Conservation (phyloP, 768 basidiomycete genomes). For the Termitomyces sp. region DNA sequence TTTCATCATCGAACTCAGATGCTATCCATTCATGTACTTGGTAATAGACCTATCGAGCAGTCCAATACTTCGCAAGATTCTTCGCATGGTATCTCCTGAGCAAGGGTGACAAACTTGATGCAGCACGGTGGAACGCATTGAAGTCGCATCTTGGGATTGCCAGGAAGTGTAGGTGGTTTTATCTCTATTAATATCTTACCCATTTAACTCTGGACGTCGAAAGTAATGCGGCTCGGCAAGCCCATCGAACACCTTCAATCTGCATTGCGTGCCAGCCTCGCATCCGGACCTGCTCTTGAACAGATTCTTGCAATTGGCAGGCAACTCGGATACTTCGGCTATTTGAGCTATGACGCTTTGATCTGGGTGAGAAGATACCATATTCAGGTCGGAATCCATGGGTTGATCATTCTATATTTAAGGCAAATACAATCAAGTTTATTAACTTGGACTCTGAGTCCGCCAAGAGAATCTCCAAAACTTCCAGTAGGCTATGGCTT, state of each 20-base stretch:
- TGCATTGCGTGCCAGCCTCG: slow-evolving; percentile 65
- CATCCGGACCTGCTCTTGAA: slow-evolving; percentile 54
- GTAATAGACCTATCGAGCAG: slow-evolving; percentile 72
- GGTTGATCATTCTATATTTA: neutral
- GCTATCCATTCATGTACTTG: neutral
- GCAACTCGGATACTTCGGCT: slow-evolving; percentile 87
- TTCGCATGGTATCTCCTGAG: slow-evolving; percentile 77
- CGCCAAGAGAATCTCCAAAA: slow-evolving; percentile 51
- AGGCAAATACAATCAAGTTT: slow-evolving; percentile 68
- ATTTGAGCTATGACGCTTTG: slow-evolving; percentile 75
- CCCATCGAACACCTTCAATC: slow-evolving; percentile 92
- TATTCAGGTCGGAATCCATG: neutral
- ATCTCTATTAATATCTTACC: neutral
- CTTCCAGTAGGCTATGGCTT: slow-evolving; percentile 83
- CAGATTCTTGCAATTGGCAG: slow-evolving; percentile 74
- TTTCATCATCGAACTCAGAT: slow-evolving; percentile 4
- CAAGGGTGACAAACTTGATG: slow-evolving; percentile 64
- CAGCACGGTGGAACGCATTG: slow-evolving; percentile 74
- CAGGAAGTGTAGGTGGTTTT: slow-evolving; percentile 64
- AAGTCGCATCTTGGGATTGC: slow-evolving; percentile 81
- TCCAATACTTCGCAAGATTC: slow-evolving; percentile 90
- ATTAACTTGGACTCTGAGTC: slow-evolving; percentile 55
- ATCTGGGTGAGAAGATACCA: slow-evolving; percentile 64
- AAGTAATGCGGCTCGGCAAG: slow-evolving; percentile 92
- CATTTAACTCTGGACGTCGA: slow-evolving; percentile 1